A percentile compares a stretch with the other conserved stretches of the same genome.
Conservation (phyloP, 2,329 filamentous ascomycete species). For the Nigrospora sphaerica region DNA sequence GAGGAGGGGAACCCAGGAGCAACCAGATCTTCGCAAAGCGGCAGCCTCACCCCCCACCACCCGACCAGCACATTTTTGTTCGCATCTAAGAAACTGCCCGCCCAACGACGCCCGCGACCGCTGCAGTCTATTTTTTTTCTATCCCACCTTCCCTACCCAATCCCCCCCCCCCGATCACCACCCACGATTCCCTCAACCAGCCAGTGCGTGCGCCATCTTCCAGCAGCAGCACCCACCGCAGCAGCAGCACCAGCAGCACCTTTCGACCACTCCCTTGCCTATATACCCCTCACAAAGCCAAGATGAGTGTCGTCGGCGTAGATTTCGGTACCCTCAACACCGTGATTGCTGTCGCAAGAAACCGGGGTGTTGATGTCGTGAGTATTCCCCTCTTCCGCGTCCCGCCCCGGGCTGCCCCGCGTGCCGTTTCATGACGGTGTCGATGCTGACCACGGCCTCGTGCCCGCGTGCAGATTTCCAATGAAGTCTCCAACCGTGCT, state of each 20-base stretch:
- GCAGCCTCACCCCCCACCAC: conserved; percentile 3
- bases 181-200: too few species aligned
- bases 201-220: too few species aligned
- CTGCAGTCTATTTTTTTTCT: too few species aligned
- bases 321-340: conserved; percentile 97
- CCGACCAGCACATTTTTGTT: neutral
- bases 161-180: neutral
- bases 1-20: conserved; percentile 4
- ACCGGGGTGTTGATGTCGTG: conserved; percentile 98
- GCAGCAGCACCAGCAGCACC: neutral
- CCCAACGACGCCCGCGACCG: too few species aligned
- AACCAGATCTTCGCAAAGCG: too few species aligned
- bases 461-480: conserved; percentile 65
- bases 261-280: conserved; percentile 1
- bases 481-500: conserved; percentile 97
- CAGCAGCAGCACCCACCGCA: too few species aligned
- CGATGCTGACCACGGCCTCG: conserved; percentile 4
- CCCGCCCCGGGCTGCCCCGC: conserved; percentile 1
- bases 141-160: conserved; percentile 2
- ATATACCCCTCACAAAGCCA: conserved; percentile 5
- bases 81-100: too few species aligned
- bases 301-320: conserved; percentile 49
- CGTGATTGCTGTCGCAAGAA: conserved; percentile 93
- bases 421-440: neutral
- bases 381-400: conserved; percentile 35